A percentile compares a stretch with the other conserved stretches of the same genome.
Evolutionary conservation across 371 early-diverging fungal genomes (phyloP).

Genomic region (Umbelopsis sp.): DNA sequence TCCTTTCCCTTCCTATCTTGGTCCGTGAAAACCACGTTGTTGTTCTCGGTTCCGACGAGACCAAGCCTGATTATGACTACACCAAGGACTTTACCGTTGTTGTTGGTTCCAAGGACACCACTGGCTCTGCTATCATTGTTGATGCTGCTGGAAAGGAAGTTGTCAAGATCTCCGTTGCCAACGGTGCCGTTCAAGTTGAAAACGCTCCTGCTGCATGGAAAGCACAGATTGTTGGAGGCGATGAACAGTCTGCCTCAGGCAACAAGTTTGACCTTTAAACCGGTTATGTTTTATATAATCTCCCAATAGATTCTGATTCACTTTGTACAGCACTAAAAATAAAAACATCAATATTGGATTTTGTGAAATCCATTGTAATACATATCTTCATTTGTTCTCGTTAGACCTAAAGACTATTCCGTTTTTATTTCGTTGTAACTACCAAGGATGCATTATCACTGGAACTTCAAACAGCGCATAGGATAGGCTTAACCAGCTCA

Average conservation of each 20-base stretch:
- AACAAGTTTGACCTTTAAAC: slow-evolving; percentile 4
- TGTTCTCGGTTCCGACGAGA: slow-evolving; percentile 6
- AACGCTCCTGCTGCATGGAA: slow-evolving; percentile 4
- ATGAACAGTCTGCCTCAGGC: not conserved
- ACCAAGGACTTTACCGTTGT: slow-evolving; percentile 8
- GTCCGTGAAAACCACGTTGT: slow-evolving; percentile 13
- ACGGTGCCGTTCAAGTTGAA: slow-evolving; percentile 1
- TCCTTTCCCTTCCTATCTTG: slow-evolving; percentile 1
- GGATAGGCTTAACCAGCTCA: too few species aligned
- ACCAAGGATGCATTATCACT: too few species aligned
- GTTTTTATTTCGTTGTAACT: too few species aligned
- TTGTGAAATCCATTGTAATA: too few species aligned
- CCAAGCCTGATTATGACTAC: slow-evolving; percentile 12
- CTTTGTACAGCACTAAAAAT: slow-evolving; percentile 4
- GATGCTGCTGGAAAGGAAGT: not conserved
- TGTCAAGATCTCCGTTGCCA: not conserved
- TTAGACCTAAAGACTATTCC: too few species aligned
- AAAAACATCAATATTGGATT: not conserved
- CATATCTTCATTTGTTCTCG: too few species aligned
- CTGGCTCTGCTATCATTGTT: not conserved
- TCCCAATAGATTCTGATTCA: not conserved
- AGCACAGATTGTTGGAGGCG: not conserved
- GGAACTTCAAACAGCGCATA: too few species aligned
- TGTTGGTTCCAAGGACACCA: not conserved
- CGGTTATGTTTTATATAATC: not conserved